phyloP scores from a whole-genome alignment of 495 filamentous ascomycete genomes.

The Lasiosphaeriaceae sp. region DNA sequence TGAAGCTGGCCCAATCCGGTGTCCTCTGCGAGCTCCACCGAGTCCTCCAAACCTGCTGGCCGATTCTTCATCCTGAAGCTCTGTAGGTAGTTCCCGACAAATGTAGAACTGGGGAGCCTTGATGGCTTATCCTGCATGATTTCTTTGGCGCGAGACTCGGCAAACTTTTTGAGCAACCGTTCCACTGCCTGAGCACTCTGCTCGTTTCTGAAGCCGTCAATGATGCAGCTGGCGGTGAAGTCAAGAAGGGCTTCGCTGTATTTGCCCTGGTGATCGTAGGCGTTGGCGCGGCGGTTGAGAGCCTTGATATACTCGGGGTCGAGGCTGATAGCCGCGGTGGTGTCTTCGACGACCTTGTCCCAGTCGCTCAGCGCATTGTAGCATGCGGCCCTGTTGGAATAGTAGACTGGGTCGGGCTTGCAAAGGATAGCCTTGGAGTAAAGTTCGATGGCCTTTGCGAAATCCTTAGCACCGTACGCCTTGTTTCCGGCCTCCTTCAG shows the following conservation, averaged over 20 bases:
- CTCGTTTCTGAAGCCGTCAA: constrained; percentile 92
- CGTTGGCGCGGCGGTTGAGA: constrained; percentile 89
- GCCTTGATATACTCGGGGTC: constrained; percentile 97
- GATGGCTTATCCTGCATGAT: constrained; percentile 69
- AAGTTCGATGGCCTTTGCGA: constrained; percentile 83
- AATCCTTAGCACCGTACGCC: constrained; percentile 90
- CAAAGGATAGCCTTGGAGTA: constrained; percentile 95
- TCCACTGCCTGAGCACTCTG: constrained; percentile 84
- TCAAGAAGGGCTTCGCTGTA: constrained; percentile 95
- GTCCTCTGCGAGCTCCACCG: constrained; percentile 67
- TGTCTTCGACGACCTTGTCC: constrained; percentile 97
- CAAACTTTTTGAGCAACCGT: constrained; percentile 92
- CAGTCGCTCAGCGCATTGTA: constrained; percentile 88
- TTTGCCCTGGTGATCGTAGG: constrained; percentile 86
- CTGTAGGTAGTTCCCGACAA: constrained; percentile 97
- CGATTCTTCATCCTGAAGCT: constrained; percentile 83
- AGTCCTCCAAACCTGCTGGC: constrained; percentile 78
- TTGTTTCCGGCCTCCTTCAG: constrained; percentile 95
- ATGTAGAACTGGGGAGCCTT: constrained; percentile 87
- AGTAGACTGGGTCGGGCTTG: constrained; percentile 96
- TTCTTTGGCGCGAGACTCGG: constrained; percentile 82
- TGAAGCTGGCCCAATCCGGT: constrained; percentile 81
- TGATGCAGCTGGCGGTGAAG: constrained; percentile 98
- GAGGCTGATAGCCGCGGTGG: constrained; percentile 85
- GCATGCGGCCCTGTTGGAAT: constrained; percentile 96